Conservation (phyloP, 257 asterid genomes). For the Ehretia macrophylla region DNA sequence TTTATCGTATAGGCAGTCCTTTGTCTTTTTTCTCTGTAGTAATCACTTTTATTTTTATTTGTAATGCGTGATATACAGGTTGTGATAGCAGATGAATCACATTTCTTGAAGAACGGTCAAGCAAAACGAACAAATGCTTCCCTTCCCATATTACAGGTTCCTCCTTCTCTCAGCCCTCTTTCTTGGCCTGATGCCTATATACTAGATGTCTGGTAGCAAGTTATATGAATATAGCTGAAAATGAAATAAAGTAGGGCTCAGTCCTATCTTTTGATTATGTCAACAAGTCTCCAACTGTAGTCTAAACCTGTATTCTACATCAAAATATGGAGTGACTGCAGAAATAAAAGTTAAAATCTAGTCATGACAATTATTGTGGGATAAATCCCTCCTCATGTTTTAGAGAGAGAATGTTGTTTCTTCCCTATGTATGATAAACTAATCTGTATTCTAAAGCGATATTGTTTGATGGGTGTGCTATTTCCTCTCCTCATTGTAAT, state of each 20-base stretch:
- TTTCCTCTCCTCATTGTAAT: constrained; percentile 3
- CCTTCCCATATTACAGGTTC: constrained; percentile 87
- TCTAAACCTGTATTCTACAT: neutral
- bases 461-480: neutral
- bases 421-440: too few relatives aligned
- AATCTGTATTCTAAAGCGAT: neutral
- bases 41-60: constrained; percentile 1
- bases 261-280: neutral
- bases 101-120: constrained; percentile 87
- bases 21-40: neutral
- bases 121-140: constrained; percentile 87
- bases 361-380: neutral
- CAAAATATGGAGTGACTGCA: neutral
- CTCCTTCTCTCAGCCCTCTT: neutral
- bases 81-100: constrained; percentile 97
- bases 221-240: neutral
- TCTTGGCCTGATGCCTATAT: neutral
- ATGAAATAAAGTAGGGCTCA: neutral
- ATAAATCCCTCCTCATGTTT: neutral
- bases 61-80: constrained; percentile 40
- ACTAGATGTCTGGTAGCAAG: neutral
- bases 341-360: neutral
- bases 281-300: neutral
- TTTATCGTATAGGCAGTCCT: neutral
- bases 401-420: neutral